A percentile compares a stretch with the other conserved stretches of the same genome.
phyloP scores from a whole-genome alignment of 495 filamentous ascomycete genomes.

The Glarea lozoyensis region DNA sequence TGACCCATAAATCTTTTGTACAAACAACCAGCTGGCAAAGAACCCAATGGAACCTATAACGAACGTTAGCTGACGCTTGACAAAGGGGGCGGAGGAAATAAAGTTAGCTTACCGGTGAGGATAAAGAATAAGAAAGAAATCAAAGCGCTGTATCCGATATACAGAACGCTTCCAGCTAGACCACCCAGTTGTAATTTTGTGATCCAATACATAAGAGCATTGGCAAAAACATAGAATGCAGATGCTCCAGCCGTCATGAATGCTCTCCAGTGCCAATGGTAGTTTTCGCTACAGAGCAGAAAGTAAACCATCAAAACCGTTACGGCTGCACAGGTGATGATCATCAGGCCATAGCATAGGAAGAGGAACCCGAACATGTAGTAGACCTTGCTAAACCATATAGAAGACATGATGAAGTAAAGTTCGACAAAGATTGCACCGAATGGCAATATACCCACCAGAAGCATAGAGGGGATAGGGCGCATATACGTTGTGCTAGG shows the following conservation, averaged over 20 bases:
- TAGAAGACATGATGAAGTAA: conserved; percentile 95
- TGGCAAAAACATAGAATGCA: conserved; percentile 81
- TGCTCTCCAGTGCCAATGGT: conserved; percentile 96
- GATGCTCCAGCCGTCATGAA: conserved; percentile 84
- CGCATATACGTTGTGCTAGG: conserved; percentile 71
- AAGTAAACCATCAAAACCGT: conserved; percentile 93
- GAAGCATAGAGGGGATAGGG: conserved; percentile 75
- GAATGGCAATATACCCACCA: conserved; percentile 88
- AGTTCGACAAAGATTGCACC: conserved; percentile 95
- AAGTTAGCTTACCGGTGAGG: conserved; percentile 64
- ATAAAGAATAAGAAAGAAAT: conserved; percentile 90
- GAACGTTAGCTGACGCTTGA: conserved; percentile 13
- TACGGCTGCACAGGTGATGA: conserved; percentile 86
- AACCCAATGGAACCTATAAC: conserved; percentile 81
- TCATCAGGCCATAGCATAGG: conserved; percentile 94
- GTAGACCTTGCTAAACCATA: conserved; percentile 97
- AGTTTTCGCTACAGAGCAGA: conserved; percentile 90
- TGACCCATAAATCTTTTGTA: conserved; percentile 84
- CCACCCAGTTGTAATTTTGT: conserved; percentile 77
- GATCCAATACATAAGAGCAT: conserved; percentile 81
- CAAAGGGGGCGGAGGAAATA: not conserved
- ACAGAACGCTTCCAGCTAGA: conserved; percentile 77
- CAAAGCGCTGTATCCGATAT: conserved; percentile 84
- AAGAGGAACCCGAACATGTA: conserved; percentile 99
- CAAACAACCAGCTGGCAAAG: conserved; percentile 89